These are phyloP conservation scores for Pyricularia sp. DNA, from an alignment of 2,329 filamentous ascomycete genomes.

Conservation along the genomic window DNA sequence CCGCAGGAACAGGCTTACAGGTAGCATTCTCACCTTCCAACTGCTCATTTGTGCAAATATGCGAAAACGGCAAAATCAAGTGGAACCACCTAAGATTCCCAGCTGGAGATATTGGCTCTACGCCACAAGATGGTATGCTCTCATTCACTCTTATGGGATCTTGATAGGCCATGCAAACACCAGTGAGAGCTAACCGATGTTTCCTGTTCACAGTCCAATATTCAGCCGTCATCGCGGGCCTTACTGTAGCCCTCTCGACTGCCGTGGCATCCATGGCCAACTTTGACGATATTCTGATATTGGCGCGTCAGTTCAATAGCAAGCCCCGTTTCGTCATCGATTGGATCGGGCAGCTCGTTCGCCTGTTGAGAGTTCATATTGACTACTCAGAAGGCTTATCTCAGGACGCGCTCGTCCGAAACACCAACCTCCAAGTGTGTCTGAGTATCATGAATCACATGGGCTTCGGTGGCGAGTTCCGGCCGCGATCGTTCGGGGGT, in stretches of 20 bases:
- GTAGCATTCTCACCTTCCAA: constrained; percentile 52
- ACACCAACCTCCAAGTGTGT: constrained; percentile 63
- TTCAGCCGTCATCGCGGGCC: constrained; percentile 48
- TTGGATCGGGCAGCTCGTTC: constrained; percentile 58
- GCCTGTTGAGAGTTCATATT: constrained; percentile 61
- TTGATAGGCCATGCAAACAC: background rate
- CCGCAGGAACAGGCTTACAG: constrained; percentile 37
- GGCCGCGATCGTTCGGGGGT: constrained; percentile 54
- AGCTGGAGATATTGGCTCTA: constrained; percentile 35
- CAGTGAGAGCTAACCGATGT: constrained; percentile 9
- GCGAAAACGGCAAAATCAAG: constrained; percentile 47
- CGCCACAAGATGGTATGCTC: constrained; percentile 37
- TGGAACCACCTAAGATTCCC: constrained; percentile 49
- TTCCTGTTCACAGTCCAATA: constrained; percentile 31
- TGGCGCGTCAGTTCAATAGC: constrained; percentile 43
- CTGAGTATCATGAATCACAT: constrained; percentile 73
- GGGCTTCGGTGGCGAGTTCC: constrained; percentile 57
- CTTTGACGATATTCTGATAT: constrained; percentile 64
- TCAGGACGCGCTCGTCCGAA: constrained; percentile 64
- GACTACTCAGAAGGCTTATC: constrained; percentile 74
- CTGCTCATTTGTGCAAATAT: constrained; percentile 48
- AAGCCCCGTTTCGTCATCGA: constrained; percentile 45
- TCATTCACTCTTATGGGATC: background rate
- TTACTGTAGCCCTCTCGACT: constrained; percentile 43
- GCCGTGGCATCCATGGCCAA: constrained; percentile 36